phyloP scores from a whole-genome alignment of 164 flowering plant species.

The Chimonanthus praecox region DNA sequence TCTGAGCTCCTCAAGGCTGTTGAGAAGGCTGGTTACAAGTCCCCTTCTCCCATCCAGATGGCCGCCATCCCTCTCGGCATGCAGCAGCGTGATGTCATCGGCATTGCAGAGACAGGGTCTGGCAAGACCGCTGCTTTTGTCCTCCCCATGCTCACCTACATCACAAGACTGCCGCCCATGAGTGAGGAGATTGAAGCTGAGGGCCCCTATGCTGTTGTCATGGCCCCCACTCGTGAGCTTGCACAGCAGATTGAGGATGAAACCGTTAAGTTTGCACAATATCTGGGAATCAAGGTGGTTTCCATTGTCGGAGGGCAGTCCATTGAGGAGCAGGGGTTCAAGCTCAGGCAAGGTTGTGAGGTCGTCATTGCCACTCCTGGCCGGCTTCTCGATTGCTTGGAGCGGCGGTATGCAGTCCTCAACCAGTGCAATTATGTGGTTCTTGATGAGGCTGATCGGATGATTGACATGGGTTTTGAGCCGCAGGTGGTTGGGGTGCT shows the following conservation, averaged over 20 bases:
- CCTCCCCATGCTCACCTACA: constrained; percentile 83
- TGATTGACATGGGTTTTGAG: constrained; percentile 97
- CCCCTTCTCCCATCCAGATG: constrained; percentile 92
- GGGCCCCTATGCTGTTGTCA: constrained; percentile 89
- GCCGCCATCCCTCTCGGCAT: constrained; percentile 86
- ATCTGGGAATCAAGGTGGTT: constrained; percentile 74
- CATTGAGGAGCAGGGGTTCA: constrained; percentile 83
- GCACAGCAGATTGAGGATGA: constrained; percentile 95
- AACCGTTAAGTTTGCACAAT: constrained; percentile 76
- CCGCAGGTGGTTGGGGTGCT: constrained; percentile 84
- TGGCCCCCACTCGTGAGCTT: constrained; percentile 94
- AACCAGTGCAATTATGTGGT: constrained; percentile 88
- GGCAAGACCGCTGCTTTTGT: constrained; percentile 96
- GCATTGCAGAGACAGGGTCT: constrained; percentile 90
- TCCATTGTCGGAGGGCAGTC: constrained; percentile 91
- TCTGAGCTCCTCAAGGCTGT: constrained; percentile 67
- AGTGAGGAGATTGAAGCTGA: constrained; percentile 82
- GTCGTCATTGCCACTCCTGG: constrained; percentile 92
- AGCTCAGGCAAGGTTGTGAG: constrained; percentile 78
- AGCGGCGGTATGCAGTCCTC: constrained; percentile 70
- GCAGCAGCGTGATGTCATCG: constrained; percentile 89
- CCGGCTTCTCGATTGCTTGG: constrained; percentile 73
- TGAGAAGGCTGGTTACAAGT: constrained; percentile 71
- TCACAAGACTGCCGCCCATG: constrained; percentile 68
- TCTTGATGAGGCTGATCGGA: constrained; percentile 90